Conservation (phyloP, 2,329 filamentous ascomycete genomes). For the Stenocarpella maydis region DNA sequence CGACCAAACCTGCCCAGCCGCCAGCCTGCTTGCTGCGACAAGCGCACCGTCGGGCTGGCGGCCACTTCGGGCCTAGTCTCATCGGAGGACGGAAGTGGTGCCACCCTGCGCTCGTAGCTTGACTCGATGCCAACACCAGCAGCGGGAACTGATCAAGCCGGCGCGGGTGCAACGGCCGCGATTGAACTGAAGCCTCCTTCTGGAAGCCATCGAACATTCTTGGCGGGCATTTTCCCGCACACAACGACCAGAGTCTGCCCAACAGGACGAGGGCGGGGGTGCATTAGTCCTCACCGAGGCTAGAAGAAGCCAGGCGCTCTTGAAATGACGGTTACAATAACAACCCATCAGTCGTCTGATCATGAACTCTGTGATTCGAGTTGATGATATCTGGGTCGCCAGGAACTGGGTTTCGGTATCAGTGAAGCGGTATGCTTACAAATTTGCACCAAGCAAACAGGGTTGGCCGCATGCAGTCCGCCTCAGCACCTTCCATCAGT, state of each 20-base stretch:
- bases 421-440: slow-evolving; percentile 1
- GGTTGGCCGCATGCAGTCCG: slow-evolving; percentile 35
- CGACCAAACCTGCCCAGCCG: slow-evolving; percentile 32
- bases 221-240: slow-evolving; percentile 15
- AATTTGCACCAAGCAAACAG: slow-evolving; percentile 37
- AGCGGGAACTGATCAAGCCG: slow-evolving; percentile 27
- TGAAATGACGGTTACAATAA: slow-evolving; percentile 3
- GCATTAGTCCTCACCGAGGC: slow-evolving; percentile 6
- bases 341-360: slow-evolving; percentile 2
- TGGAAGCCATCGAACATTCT: slow-evolving; percentile 26
- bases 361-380: slow-evolving; percentile 2
- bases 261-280: slow-evolving; percentile 18
- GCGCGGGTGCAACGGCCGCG: slow-evolving; percentile 30
- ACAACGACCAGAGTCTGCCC: background rate
- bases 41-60: slow-evolving; percentile 23
- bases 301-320: background rate
- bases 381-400: background rate
- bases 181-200: slow-evolving; percentile 22
- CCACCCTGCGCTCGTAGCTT: slow-evolving; percentile 18
- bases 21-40: slow-evolving; percentile 18
- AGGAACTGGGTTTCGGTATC: slow-evolving; percentile 4
- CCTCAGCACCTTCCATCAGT: slow-evolving; percentile 33
- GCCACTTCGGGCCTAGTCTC: slow-evolving; percentile 28
- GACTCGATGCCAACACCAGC: slow-evolving; percentile 23
- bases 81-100: slow-evolving; percentile 12